Evolutionary conservation across 2,329 filamentous ascomycete genomes (phyloP), one percentile per base, ranked within the genome.

Genomic region (Penicillium paneum): DNA sequence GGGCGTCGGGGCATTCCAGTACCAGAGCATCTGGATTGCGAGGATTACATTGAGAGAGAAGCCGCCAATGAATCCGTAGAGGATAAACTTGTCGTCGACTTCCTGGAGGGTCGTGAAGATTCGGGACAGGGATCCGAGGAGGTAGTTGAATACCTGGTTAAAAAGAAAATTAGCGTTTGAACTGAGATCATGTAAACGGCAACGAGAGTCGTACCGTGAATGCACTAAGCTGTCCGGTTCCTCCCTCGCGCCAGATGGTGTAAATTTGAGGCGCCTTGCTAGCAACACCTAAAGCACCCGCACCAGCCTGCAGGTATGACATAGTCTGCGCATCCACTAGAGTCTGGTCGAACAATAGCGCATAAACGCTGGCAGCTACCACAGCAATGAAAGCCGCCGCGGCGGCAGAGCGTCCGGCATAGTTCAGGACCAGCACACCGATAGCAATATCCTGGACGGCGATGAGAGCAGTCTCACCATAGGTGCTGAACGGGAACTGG

Each of bases 101-200:
- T 99, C 94, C 70, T 97, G 92, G 54, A 99, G 79, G 8, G 95
- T 99, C 31, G 94, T 99, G 76, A 97, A 99, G 78, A 99, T 96
- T 71, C 94, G 89, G 26, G 91, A 90, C 55, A 97, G 84, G 40
- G 91, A 96, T 36, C 95, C 94, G 65, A 87, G 81, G 67, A 99
- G 90, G 76, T 96, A 99, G 81, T 97, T 97, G 83, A 99, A 96
- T 64, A 99, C 91, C 92, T 97, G 44, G 11, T 24, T 26, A 60
- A 38, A 45, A 8, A 15, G 19, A 19, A 10, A 57, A 40, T 58
- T 47, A 58, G 57, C 26, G 12, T 29, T 10, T 10, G 36, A 7
- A 7, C 19, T 11, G 28, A 12, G 8, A 19, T 15, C 13, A n/a
- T 1, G 19, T 10, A 1, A 36, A 3, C 29, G 63, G 44, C 47